Conservation (phyloP, 1,139 yeast genomes). For the Lodderomyces beijingensis region DNA sequence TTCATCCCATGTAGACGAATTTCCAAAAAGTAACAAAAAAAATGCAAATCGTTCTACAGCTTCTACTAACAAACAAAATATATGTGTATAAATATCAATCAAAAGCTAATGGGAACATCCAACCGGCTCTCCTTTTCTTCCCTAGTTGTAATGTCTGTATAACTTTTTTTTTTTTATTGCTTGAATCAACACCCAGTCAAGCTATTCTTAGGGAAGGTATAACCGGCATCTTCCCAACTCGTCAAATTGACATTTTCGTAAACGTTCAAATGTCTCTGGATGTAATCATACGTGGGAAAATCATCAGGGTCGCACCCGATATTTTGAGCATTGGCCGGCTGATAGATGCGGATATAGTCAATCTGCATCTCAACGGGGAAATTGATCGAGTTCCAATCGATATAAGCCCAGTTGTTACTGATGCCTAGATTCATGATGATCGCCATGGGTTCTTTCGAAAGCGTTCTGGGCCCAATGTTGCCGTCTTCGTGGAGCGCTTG, state of each 20-base stretch:
- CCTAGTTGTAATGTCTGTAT: no score
- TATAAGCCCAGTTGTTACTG: constrained; percentile 79
- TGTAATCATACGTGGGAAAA: constrained; percentile 73
- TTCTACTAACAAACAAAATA: no score
- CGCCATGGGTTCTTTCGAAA: constrained; percentile 88
- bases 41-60: no score
- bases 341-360: constrained; percentile 78
- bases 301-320: constrained; percentile 74
- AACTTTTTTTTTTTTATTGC: no score
- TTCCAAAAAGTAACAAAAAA: no score
- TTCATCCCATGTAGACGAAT: no score
- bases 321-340: constrained; percentile 49
- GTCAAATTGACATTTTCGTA: constrained; percentile 64
- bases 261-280: constrained; percentile 57
- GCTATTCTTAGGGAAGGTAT: constrained; percentile 50
- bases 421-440: constrained; percentile 74
- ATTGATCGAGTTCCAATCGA: constrained; percentile 67
- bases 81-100: no score
- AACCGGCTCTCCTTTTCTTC: no score
- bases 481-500: constrained; percentile 77
- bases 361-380: constrained; percentile 69
- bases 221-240: constrained; percentile 65
- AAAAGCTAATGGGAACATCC: no score
- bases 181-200: constrained; percentile 12
- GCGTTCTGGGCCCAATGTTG: constrained; percentile 68